Percentiles rank a stretch among this genome's conserved stretches.
Conservation (phyloP, 768 basidiomycete species). For the Hydnomerulius pinastri region DNA sequence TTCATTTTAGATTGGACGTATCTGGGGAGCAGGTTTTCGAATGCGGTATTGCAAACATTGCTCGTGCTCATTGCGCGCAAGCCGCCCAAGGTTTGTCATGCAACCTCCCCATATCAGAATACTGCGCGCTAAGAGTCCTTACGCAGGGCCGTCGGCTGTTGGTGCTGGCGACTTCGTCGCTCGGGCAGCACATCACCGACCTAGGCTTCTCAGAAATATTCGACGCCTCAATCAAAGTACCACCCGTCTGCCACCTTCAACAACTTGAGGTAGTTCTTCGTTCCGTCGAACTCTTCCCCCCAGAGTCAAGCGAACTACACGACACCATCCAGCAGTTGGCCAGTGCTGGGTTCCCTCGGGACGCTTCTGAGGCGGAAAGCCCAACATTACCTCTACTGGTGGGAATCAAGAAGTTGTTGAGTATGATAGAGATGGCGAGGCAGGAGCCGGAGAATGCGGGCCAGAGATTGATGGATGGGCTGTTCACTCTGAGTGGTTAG, state of each 20-base stretch:
- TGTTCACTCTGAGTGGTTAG: conserved; percentile 51
- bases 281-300: conserved; percentile 76
- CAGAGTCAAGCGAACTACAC: conserved; percentile 49
- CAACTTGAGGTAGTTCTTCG: conserved; percentile 76
- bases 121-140: too few relatives aligned
- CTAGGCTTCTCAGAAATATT: conserved; percentile 89
- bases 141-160: conserved; percentile 87
- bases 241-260: conserved; percentile 71
- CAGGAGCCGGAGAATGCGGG: conserved; percentile 89
- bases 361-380: conserved; percentile 44
- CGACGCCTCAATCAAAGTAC: conserved; percentile 83
- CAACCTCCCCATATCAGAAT: too few relatives aligned
- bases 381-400: conserved; percentile 61
- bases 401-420: conserved; percentile 93
- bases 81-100: conserved; percentile 81
- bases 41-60: conserved; percentile 86
- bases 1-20: conserved; percentile 99
- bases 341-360: conserved; percentile 67
- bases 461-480: conserved; percentile 62
- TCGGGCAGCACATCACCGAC: conserved; percentile 81
- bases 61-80: conserved; percentile 85
- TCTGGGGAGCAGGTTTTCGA: conserved; percentile 96
- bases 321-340: conserved; percentile 65
- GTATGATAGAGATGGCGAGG: conserved; percentile 92
- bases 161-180: conserved; percentile 89